These are phyloP conservation scores for Plasmopara muralis DNA, from an alignment of 352 stramenopile genomes.

Conservation along the genomic window DNA sequence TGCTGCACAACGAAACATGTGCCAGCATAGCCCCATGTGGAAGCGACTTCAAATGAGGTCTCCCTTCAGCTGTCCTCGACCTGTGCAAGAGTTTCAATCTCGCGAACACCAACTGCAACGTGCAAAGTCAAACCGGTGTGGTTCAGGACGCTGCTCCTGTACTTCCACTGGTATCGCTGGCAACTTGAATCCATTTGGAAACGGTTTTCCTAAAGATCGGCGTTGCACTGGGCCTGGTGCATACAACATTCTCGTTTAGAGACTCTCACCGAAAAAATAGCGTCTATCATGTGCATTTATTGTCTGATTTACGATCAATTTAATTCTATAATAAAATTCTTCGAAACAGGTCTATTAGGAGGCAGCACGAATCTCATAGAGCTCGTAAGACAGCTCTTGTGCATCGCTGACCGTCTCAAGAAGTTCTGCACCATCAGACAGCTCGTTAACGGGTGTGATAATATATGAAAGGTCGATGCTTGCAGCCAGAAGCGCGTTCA, in stretches of 20 bases:
- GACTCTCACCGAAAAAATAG: neutral
- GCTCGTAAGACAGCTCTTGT: constrained; percentile 79
- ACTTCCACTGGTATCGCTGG: constrained; percentile 44
- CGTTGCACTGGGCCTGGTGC: constrained; percentile 54
- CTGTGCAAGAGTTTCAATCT: constrained; percentile 47
- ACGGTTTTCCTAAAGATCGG: constrained; percentile 59
- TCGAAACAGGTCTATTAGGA: neutral
- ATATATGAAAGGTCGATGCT: constrained; percentile 54
- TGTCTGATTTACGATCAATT: too few species aligned
- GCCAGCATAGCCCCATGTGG: constrained; percentile 52
- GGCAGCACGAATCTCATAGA: constrained; percentile 70
- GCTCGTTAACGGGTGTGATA: constrained; percentile 59
- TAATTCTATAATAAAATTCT: too few species aligned
- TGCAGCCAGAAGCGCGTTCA: constrained; percentile 55
- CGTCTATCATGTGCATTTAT: neutral
- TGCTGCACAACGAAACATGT: constrained; percentile 45
- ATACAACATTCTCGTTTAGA: constrained; percentile 57
- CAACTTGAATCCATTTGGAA: constrained; percentile 68
- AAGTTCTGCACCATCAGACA: constrained; percentile 51
- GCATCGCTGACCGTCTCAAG: constrained; percentile 73
- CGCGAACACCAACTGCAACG: constrained; percentile 53
- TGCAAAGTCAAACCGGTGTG: constrained; percentile 65
- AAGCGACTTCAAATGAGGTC: constrained; percentile 50
- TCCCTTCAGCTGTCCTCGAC: constrained; percentile 61
- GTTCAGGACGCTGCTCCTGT: constrained; percentile 65